Base-by-base conservation (phyloP, 208 protist species). In the Histomonas meleagridis region DNA sequence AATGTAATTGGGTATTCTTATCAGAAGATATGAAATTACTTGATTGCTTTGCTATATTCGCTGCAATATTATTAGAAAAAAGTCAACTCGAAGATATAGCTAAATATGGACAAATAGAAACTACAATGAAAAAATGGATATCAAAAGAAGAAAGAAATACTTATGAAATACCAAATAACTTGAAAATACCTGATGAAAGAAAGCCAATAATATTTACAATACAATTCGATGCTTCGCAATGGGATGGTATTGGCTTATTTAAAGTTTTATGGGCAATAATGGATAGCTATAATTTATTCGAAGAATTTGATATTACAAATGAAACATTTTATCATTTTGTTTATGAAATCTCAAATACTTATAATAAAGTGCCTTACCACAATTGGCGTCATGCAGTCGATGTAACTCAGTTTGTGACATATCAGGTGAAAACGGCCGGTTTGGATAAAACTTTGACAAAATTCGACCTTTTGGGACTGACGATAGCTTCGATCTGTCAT, bases 401-500 rank as follows among this genome's bases (percentile, higher is more conserved):
- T 92, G 95, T 95, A 28, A 94, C 95, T 46, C 94, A 96, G 78
- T 94, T 90, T 70, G 92, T 95, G 21, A 95, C 92, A 62, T 92
- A 92, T 53, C 65, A 93, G 60, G 48, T 96, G 2, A 92, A 65
- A 62, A 35, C 23, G 3, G 18, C 38, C 91, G 78, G 95, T 62
- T 93, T 97, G 38, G 95, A 92, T 12, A 95, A 96, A 40, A 76
- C 92, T 26, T 60, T 96, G 18, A 92, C 92, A 7, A 38, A 65
- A 23, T 86, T 96, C 81, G 97, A 98, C 90, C 91, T 96, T 21
- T 94, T 98, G 18, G 96, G 96, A 0, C 92, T 94, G 16, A 28
- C 98, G 18, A 93, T 98, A n/a, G 95, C 97, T 35, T 96, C 95
- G 26, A 94, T 96, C n/a, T 95, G 97, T 78, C 97, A 98, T 94